phyloP scores from a whole-genome alignment of 1,139 yeast genomes.

The Blastobotrys elegans region DNA sequence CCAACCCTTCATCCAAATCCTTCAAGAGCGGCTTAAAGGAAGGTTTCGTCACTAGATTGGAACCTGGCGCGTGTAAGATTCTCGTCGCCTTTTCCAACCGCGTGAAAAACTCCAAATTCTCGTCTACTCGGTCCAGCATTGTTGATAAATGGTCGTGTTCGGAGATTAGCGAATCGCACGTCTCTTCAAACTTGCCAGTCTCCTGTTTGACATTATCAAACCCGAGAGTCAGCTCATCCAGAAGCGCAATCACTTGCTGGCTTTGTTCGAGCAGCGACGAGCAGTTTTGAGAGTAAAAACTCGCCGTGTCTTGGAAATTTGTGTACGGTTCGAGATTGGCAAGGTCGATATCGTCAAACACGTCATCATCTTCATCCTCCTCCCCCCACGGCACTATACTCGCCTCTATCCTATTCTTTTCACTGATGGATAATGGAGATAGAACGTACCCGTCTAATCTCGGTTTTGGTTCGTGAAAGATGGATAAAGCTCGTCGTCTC shows the following conservation, averaged over 20 bases:
- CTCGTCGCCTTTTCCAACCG: conserved; percentile 65
- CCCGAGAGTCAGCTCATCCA: conserved; percentile 44
- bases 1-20: conserved; percentile 57
- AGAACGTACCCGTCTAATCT: conserved; percentile 1
- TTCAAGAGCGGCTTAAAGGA: conserved; percentile 47
- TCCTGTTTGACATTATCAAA: conserved; percentile 55
- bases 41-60: conserved; percentile 54
- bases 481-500: conserved; percentile 19
- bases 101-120: conserved; percentile 58
- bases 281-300: conserved; percentile 33
- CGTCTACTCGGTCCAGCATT: conserved; percentile 47
- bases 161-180: conserved; percentile 50
- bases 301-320: conserved; percentile 28
- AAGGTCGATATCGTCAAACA: conserved; percentile 24
- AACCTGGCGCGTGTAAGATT: conserved; percentile 64
- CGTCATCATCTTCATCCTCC: conserved; percentile 10
- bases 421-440: conserved; percentile 16
- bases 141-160: conserved; percentile 45
- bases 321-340: conserved; percentile 25
- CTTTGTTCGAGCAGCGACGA: conserved; percentile 40
- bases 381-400: conserved; percentile 2
- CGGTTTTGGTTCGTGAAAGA: background rate
- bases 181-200: conserved; percentile 58
- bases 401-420: conserved; percentile 5
- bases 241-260: conserved; percentile 38